Conservation (phyloP, 2,329 filamentous ascomycete genomes). For the Curvularia sp. region DNA sequence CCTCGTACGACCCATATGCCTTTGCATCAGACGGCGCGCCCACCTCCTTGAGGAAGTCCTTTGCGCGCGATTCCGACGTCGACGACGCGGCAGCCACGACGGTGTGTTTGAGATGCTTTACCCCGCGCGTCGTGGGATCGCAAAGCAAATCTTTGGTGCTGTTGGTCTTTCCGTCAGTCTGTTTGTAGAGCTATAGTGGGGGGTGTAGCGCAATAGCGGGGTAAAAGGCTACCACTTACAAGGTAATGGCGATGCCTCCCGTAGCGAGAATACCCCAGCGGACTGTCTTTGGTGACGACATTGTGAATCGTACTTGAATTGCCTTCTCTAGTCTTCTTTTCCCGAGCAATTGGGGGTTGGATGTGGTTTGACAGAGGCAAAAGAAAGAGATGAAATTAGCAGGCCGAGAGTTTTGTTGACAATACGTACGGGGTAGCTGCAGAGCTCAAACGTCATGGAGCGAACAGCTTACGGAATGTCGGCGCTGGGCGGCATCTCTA, state of each 20-base stretch:
- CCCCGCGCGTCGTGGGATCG: constrained; percentile 73
- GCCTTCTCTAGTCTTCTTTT: not conserved
- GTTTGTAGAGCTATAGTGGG: constrained; percentile 18
- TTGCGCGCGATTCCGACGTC: constrained; percentile 71
- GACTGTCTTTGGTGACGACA: constrained; percentile 49
- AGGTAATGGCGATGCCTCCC: constrained; percentile 58
- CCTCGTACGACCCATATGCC: constrained; percentile 81
- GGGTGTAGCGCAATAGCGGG: constrained; percentile 23
- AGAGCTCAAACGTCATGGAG: constrained; percentile 27
- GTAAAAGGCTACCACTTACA: constrained; percentile 34
- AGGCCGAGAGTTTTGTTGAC: not conserved
- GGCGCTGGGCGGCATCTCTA: constrained; percentile 9
- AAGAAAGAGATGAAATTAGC: not conserved
- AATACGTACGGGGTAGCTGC: constrained; percentile 2
- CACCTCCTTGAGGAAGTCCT: constrained; percentile 74
- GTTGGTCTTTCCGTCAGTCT: constrained; percentile 10
- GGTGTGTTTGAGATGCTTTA: constrained; percentile 76
- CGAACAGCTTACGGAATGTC: constrained; percentile 3
- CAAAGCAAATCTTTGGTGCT: constrained; percentile 76
- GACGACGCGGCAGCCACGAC: constrained; percentile 84
- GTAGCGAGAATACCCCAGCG: constrained; percentile 59
- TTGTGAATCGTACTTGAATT: constrained; percentile 16
- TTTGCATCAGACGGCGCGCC: constrained; percentile 72
- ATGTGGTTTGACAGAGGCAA: not conserved
- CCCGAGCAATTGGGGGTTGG: not conserved